These are phyloP conservation scores for Taphrina deformans DNA, from an alignment of 1,139 yeast genomes.

Conservation along the genomic window DNA sequence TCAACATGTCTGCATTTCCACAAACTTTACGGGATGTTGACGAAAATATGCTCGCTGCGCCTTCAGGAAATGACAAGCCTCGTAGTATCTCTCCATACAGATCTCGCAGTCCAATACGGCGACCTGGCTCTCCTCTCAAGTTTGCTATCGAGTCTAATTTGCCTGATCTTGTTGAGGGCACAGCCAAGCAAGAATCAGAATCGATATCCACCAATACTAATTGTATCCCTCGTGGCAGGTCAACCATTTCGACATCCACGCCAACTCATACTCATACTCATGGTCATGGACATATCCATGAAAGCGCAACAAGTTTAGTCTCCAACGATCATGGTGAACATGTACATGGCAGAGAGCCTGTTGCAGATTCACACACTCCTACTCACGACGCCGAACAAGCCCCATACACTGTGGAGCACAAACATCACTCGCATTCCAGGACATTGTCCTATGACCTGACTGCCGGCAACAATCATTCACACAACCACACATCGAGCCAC, in stretches of 20 bases:
- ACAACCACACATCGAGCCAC: constrained; percentile 29
- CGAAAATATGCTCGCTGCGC: background rate
- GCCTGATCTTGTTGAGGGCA: constrained; percentile 5
- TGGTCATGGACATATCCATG: constrained; percentile 30
- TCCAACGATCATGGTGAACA: background rate
- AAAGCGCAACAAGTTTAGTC: background rate
- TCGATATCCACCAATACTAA: background rate
- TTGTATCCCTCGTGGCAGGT: background rate
- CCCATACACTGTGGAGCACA: constrained; percentile 36
- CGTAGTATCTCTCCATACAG: constrained; percentile 2
- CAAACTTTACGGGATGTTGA: background rate
- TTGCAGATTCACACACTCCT: background rate
- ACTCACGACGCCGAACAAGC: background rate
- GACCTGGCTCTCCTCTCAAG: constrained; percentile 25
- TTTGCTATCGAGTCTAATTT: background rate
- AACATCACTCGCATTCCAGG: constrained; percentile 38
- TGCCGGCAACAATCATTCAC: constrained; percentile 34
- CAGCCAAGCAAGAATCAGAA: background rate
- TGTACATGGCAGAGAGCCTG: background rate
- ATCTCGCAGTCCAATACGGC: constrained; percentile 19
- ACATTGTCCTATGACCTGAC: constrained; percentile 31
- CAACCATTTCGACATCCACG: background rate
- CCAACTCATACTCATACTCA: constrained; percentile 9
- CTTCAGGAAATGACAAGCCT: background rate
- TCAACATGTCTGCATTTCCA: background rate